phyloP scores from a whole-genome alignment of 2,329 filamentous ascomycete genomes.

The Colletotrichum sp. region DNA sequence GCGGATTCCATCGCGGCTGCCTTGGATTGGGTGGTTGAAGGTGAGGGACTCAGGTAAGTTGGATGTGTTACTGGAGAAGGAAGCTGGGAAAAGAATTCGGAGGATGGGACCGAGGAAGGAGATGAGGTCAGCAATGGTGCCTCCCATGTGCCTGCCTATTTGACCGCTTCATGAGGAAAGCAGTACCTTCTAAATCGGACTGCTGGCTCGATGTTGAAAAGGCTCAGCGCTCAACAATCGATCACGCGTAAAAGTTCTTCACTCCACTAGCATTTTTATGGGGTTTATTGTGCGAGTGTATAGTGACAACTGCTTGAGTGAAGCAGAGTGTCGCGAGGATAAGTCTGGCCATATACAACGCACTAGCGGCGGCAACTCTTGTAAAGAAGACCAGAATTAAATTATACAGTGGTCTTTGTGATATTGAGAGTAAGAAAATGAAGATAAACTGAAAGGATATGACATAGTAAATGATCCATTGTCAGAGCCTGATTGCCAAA shows the following conservation, averaged over 20 bases:
- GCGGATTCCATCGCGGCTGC: background rate
- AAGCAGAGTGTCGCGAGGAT: background rate
- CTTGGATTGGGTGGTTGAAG: background rate
- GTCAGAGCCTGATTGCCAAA: background rate
- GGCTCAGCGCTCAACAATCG: background rate
- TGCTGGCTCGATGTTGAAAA: background rate
- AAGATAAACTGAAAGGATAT: background rate
- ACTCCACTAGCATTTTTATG: background rate
- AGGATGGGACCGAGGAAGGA: background rate
- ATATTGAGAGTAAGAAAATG: background rate
- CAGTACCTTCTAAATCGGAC: background rate
- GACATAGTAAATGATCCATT: background rate
- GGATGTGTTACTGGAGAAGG: background rate
- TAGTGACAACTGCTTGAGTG: background rate
- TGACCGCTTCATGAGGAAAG: background rate
- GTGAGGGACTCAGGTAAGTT: background rate
- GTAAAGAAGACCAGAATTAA: background rate
- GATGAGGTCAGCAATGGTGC: background rate
- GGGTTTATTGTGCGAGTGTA: background rate
- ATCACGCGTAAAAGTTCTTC: background rate
- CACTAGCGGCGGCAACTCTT: background rate
- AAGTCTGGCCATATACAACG: background rate
- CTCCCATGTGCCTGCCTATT: background rate
- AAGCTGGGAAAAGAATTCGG: background rate
- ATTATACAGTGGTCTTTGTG: background rate